Conservation (phyloP, 805 yeast genomes). For the Candida jianshihensis region DNA sequence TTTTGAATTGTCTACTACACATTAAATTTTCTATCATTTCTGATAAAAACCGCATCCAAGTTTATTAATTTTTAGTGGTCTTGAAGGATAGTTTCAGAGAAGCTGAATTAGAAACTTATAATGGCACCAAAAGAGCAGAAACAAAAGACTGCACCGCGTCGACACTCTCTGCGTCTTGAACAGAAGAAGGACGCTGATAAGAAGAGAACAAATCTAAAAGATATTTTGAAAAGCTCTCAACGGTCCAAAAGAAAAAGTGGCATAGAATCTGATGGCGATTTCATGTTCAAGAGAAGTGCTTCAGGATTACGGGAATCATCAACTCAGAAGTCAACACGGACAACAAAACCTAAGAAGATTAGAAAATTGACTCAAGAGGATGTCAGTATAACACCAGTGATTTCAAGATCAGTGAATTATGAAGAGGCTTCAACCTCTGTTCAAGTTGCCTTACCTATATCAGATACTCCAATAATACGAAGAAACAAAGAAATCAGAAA, state of each 20-base stretch:
- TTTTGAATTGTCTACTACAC: no score
- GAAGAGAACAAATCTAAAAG: constrained; percentile 18
- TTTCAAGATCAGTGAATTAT: constrained; percentile 6
- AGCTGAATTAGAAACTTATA: neutral
- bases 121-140: constrained; percentile 7
- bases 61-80: no score
- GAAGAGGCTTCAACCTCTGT: constrained; percentile 20
- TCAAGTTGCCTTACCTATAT: constrained; percentile 25
- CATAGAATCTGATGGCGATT: constrained; percentile 16
- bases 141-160: constrained; percentile 6
- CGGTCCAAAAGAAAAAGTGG: constrained; percentile 5
- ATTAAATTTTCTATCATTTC: no score
- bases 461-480: constrained; percentile 33
- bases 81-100: neutral
- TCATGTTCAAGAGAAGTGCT: constrained; percentile 15
- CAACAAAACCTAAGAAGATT: neutral
- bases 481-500: constrained; percentile 28
- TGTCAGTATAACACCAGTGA: constrained; percentile 1
- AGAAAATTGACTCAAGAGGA: constrained; percentile 1
- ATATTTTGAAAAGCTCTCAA: constrained; percentile 16
- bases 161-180: constrained; percentile 10
- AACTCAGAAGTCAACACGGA: constrained; percentile 1
- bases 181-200: constrained; percentile 8
- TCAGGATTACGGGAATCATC: no score
- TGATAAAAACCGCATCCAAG: no score